Evolutionary conservation across 176 grass and related monocot genomes (phyloP), one percentile per base, ranked within the genome.

Genomic region (Oryza nivara): DNA sequence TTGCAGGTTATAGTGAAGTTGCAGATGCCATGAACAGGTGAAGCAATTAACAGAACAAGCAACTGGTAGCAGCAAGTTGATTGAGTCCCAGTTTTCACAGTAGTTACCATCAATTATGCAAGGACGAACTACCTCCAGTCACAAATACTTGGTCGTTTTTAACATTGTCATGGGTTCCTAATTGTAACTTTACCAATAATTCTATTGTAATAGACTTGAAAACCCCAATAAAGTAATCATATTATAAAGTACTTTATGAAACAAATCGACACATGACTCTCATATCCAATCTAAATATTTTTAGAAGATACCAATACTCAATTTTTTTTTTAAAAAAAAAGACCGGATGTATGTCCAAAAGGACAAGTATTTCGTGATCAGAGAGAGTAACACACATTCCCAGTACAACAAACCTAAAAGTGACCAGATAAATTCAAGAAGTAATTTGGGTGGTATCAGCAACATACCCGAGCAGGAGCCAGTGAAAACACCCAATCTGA

Each of bases 401-500:
- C 48, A 12, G 51, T 47, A 67, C 45, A 75, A 40, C 12, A 0
- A 52, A 75, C 45, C 14, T 35, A 80, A 75, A 70, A 25, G 8
- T 22, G 72, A 64, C 36, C 4, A 1, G 69, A 5, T 58, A 6
- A 14, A 76, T 40, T 30, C 22, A 54, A 49, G 19, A 68, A 75
- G 40, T 16, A 72, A 17, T 70, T 65, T 72, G 73, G 34, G 12
- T 67, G 46, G 13, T 47, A 75, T 85, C 45, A 19, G 12, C 25
- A 46, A 34, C 85, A 70, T 92, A 94, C 92, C 84, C 64, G 82
- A 80, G 92, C 89, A 87, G 96, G 96, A 65, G 91, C 79, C n/a
- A 98, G 70, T 8, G 93, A 95, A 38, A 91, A 98, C 17, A 98
- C 96, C 93, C 96, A 98, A 65, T 98, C 96, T 34, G 96, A 98